Conservation (phyloP, 345 rosid species). For the Psidium friedrichsthalianum region DNA sequence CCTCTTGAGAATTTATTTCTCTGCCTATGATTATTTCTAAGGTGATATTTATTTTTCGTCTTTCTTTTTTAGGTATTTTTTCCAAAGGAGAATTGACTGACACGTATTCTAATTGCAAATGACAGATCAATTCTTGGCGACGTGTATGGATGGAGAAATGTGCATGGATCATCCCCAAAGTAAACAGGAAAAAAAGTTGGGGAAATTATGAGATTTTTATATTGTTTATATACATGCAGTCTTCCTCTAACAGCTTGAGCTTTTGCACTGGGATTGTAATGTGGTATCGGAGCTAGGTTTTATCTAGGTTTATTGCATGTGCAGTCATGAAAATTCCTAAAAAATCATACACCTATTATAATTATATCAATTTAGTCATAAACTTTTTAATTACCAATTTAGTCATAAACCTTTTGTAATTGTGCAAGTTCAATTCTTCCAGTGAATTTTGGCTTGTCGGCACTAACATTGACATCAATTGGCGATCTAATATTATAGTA, state of each 20-base stretch:
- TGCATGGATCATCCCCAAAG: not conserved
- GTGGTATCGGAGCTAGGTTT: not conserved
- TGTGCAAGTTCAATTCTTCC: no score
- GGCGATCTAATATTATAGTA: no score
- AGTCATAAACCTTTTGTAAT: no score
- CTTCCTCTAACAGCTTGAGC: accelerated
- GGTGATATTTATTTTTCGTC: not conserved
- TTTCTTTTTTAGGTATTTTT: not conserved
- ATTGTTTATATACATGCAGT: not conserved
- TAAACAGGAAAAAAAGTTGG: not conserved
- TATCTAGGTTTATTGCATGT: accelerated
- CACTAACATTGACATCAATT: no score
- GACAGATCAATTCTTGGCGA: not conserved
- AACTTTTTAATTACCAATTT: no score
- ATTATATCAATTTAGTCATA: no score
- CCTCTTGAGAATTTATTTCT: not conserved
- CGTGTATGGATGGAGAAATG: not conserved
- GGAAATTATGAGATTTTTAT: accelerated
- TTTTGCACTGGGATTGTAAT: not conserved
- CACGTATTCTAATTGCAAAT: not conserved
- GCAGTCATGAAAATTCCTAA: not conserved
- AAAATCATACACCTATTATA: no score
- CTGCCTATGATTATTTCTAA: not conserved
- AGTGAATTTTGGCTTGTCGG: no score
- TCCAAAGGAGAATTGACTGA: not conserved